Base-by-base conservation (phyloP, 306 rosid species). In the Gillenia trifoliata region DNA sequence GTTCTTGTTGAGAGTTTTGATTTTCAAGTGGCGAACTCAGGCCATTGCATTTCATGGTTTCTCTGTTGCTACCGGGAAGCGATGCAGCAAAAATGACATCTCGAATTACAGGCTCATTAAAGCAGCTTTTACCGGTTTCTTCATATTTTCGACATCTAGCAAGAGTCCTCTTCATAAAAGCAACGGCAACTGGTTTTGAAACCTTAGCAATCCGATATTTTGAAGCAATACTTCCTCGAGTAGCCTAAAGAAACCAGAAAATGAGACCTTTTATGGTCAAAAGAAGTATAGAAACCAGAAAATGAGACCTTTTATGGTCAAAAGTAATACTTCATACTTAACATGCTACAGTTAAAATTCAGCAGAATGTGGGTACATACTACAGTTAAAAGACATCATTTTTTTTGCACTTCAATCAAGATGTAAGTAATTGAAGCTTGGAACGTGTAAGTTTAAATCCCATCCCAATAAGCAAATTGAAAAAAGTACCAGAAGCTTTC, bases 111-210 rank as follows among this genome's bases (percentile, higher is more conserved):
- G 91, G 91, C 72, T 93, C 91, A 80, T 71, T 70, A 66, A 93
- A 88, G 90, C 93, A 93, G 77, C 93, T 85, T 84, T 72, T 84
- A 55, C 97, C 88, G 0, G 86, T 73, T 49, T 85, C 98, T 79
- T 91, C 89, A 70, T 82, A 88, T 72, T 76, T 85, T 57, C 71
- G 83, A 80, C 93, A 93, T 76, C 91, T 88, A 79, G 88, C 84
- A 50, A 91, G 91, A 66, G 92, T 83, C 71, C 90, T 88, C 88
- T 88, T 93, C 92, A 83, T 91, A 78, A 89, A 93, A 81, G 87
- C 86, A 68, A 62, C 64, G 47, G 97, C 96, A 73, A 81, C 86
- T 75, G 80, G 92, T 81, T 86, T 89, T 68, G 96, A 82, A 76
- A 86, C 89, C 91, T 86, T 89, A 29, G 90, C 76, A 67, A 91